Evolutionary conservation across 2,329 filamentous ascomycete species (phyloP).

Genomic region (Fusarium domesticum): DNA sequence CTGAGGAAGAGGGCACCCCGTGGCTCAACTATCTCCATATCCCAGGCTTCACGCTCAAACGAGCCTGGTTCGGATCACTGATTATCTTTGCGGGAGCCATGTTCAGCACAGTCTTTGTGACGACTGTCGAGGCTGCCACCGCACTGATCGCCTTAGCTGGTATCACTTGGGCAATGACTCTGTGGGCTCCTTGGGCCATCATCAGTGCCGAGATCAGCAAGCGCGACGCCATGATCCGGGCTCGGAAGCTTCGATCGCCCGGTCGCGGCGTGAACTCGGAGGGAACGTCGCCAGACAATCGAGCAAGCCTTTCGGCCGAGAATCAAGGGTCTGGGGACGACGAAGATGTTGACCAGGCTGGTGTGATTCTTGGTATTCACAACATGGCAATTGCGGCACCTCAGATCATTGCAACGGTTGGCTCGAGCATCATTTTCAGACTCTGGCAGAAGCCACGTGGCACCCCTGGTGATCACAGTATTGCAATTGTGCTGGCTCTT

Average conservation of each 20-base stretch:
- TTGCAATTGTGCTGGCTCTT: conserved; percentile 80
- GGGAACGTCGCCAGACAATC: conserved; percentile 12
- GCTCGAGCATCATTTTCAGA: conserved; percentile 80
- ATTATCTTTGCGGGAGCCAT: conserved; percentile 80
- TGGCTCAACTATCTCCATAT: conserved; percentile 66
- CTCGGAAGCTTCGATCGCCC: conserved; percentile 30
- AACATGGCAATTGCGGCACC: conserved; percentile 92
- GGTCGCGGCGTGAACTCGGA: conserved; percentile 10
- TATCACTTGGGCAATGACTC: conserved; percentile 86
- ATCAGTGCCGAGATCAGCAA: conserved; percentile 90
- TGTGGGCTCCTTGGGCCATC: conserved; percentile 94
- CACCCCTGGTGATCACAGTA: conserved; percentile 78
- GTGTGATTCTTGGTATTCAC: conserved; percentile 90
- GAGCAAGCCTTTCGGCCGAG: conserved; percentile 7
- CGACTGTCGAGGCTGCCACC: conserved; percentile 67
- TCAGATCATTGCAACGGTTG: conserved; percentile 84
- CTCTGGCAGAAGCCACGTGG: conserved; percentile 84
- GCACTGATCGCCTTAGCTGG: conserved; percentile 77
- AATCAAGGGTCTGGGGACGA: conserved; percentile 34
- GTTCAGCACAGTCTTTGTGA: conserved; percentile 78
- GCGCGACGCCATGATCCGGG: conserved; percentile 61
- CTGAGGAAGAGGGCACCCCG: conserved; percentile 37
- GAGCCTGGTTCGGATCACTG: conserved; percentile 82
- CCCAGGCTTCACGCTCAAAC: conserved; percentile 78
- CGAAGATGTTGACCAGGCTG: conserved; percentile 71